Evolutionary conservation across 2,329 filamentous ascomycete genomes (phyloP), one percentile per base, ranked within the genome.

Genomic region (Colletotrichum sp.): DNA sequence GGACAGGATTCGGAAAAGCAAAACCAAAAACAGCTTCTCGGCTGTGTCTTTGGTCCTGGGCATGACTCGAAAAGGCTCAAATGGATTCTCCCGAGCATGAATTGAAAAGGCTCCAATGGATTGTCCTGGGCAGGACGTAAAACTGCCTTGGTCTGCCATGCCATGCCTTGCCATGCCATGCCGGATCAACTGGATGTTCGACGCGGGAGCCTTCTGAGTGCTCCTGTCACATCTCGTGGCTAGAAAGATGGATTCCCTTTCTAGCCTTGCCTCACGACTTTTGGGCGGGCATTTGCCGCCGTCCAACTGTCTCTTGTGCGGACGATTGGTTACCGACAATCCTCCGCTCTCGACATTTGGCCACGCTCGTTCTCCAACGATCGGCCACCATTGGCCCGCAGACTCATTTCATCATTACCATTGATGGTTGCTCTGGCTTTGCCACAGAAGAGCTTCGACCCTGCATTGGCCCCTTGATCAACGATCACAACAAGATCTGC

Each of bases 91-190:
- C 83, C 83, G 78, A 81, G 83, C 80, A 84, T 60, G 84, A 85
- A 81, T 67, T 78, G 79, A 84, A 84, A 85, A 82, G n/a, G n/a
- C n/a, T 49, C 44, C 44, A 49, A 21, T 6, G n/a, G 44, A 52
- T 52, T 75, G 83, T 85, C 84, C 83, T 84, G 78, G 81, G 83
- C 80, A 84, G 63, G 84, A 85, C 81, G 69, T 78, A 79, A 84
- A 84, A 85, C 82, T 81, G 82, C 84, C 81, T 70, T 44, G 74
- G 21, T 74, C n/a, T 60, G 44, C 63, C 65, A 59, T 39, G n/a
- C 8, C 34, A 18, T 72, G 24, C 28, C 26, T 30, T 13, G 15
- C 26, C 30, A 49, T 49, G 39, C 39, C 39, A 49, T 21, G 8
- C 44, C 44, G n/a, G 44, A 52, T 21, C 44, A 52, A 52, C n/a